phyloP scores from a whole-genome alignment of 768 basidiomycete species.

The Lactarius hatsudake region DNA sequence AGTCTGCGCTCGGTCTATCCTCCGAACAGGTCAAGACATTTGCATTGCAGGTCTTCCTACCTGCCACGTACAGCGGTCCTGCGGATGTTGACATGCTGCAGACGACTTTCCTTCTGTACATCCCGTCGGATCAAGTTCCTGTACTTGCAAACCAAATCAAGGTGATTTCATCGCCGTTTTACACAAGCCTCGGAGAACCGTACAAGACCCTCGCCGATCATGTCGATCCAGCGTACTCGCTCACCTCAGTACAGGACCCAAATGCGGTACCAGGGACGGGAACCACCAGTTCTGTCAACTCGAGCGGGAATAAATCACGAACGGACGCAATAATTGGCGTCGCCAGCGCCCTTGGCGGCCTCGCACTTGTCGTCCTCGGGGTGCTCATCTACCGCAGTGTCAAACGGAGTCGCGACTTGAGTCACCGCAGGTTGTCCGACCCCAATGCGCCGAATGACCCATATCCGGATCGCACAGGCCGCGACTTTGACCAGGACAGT shows the following conservation, averaged over 20 bases:
- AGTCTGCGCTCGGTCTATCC: slow-evolving; percentile 44
- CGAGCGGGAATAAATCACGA: slow-evolving; percentile 45
- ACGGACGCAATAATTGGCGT: slow-evolving; percentile 92
- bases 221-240: slow-evolving; percentile 65
- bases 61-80: slow-evolving; percentile 49
- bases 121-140: slow-evolving; percentile 55
- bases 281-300: slow-evolving; percentile 23
- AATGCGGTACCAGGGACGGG: slow-evolving; percentile 25
- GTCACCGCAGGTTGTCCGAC: slow-evolving; percentile 73
- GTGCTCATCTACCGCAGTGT: slow-evolving; percentile 70
- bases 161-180: slow-evolving; percentile 58
- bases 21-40: slow-evolving; percentile 43
- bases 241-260: slow-evolving; percentile 47
- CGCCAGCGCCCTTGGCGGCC: slow-evolving; percentile 74
- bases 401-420: slow-evolving; percentile 63
- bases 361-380: slow-evolving; percentile 67
- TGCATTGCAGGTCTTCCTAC: slow-evolving; percentile 69
- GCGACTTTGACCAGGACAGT: slow-evolving; percentile 75
- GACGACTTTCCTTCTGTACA: slow-evolving; percentile 71
- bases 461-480: slow-evolving; percentile 50
- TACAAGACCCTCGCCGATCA: slow-evolving; percentile 59
- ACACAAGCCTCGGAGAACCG: slow-evolving; percentile 45
- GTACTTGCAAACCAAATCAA: slow-evolving; percentile 65
- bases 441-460: slow-evolving; percentile 39
- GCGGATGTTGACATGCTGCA: slow-evolving; percentile 49